Conservation (phyloP, 257 asterid genomes). For the Solanum sejunctum region DNA sequence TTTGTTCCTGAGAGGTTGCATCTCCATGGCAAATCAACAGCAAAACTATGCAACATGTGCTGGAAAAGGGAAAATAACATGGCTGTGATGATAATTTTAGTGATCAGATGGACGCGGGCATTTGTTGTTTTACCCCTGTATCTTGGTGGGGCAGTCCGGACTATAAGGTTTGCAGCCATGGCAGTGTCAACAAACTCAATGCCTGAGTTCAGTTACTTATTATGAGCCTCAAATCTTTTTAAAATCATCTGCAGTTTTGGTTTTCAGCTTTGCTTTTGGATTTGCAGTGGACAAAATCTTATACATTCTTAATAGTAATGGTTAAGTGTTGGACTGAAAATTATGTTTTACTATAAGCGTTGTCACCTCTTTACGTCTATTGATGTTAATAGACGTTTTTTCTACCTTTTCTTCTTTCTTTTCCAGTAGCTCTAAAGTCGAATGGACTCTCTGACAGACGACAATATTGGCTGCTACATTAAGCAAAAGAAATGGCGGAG, state of each 20-base stretch:
- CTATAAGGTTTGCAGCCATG: background rate
- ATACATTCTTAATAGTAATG: background rate
- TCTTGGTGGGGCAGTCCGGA: constrained; percentile 7
- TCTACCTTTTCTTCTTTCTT: background rate
- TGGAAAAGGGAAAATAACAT: background rate
- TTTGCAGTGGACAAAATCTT: background rate
- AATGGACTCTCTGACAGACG: background rate
- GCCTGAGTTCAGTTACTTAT: background rate
- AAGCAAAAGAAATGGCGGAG: background rate
- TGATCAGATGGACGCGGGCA: background rate
- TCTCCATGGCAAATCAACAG: background rate
- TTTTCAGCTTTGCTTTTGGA: background rate
- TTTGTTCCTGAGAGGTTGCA: background rate
- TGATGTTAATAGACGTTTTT: background rate
- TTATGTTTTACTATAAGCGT: background rate
- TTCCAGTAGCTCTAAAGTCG: background rate
- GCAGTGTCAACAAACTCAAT: background rate
- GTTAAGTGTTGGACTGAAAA: background rate
- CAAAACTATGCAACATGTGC: background rate
- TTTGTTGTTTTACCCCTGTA: background rate
- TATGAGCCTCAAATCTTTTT: background rate
- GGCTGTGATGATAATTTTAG: constrained; percentile 11
- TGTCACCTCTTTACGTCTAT: background rate
- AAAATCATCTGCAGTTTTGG: background rate
- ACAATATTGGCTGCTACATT: background rate